Evolutionary conservation across 2,329 filamentous ascomycete genomes (phyloP).

Genomic region (Rosellinia necatrix): DNA sequence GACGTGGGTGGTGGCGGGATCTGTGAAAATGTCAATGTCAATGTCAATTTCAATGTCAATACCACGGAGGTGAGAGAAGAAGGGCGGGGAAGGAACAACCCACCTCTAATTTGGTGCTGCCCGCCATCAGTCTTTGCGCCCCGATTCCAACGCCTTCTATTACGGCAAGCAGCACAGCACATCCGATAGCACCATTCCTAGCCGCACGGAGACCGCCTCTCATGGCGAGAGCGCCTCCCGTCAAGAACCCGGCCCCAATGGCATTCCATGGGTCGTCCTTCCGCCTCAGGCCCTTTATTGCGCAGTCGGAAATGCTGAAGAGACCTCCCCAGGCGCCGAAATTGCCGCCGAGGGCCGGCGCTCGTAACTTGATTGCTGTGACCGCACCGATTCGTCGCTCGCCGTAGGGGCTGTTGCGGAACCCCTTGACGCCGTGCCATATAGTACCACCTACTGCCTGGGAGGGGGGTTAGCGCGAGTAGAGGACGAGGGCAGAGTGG

Average conservation of each 20-base stretch:
- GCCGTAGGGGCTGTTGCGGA: conserved; percentile 86
- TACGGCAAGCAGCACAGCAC: not conserved
- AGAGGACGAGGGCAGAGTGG: no score
- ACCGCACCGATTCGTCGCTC: conserved; percentile 94
- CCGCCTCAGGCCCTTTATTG: conserved; percentile 89
- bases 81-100: no score
- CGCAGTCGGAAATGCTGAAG: conserved; percentile 95
- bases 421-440: conserved; percentile 68
- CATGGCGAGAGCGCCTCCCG: conserved; percentile 72
- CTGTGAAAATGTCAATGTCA: no score
- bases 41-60: no score
- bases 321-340: conserved; percentile 97
- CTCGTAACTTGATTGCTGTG: conserved; percentile 96
- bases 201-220: not conserved
- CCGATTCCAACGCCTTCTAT: not conserved
- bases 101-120: not conserved
- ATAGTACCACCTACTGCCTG: conserved; percentile 41
- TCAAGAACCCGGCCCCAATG: conserved; percentile 91
- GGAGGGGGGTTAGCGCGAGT: not conserved
- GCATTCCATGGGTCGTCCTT: conserved; percentile 99
- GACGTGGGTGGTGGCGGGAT: no score
- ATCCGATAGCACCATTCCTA: not conserved
- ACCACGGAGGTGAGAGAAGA: no score
- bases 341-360: conserved; percentile 94
- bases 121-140: not conserved